Base-by-base conservation (phyloP, 805 yeast genomes). In the Starmerella tilneyi region DNA sequence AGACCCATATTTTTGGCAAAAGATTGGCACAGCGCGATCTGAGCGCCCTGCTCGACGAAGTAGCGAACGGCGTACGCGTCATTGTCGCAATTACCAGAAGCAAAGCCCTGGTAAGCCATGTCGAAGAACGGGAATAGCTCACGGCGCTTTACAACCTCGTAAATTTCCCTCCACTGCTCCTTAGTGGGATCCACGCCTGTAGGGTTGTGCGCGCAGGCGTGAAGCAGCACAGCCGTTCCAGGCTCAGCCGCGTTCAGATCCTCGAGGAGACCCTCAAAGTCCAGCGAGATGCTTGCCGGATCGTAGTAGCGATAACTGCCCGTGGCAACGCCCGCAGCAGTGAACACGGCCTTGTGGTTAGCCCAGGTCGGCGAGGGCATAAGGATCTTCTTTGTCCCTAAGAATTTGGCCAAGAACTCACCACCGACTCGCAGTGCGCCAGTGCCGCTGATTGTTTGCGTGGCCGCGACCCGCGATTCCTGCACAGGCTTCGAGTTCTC, bases 161-260 rank as follows among this genome's bases (percentile, higher is more conserved):
- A 70, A 31, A 89, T 83, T 62, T 73, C 65, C 50, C 73, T 70
- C 96, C 95, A 86, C 61, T 88, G 84, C 52, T 76, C 83, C 22
- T 67, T 64, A 15, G 84, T 76, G 50, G 94, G 92, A 62, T 88
- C 96, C 63, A 88, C 78, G 53, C 96, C 97, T 16, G 96, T 89
- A 45, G 97, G 97, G 70, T 88, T 89, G 69, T 88, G 96, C 59
- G 96, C 92, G 62, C 96, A 86, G 8, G 95, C 95, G 64, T 88
- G 97, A 49, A 88, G 73, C 46, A 88, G 70, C 19, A 86, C 79
- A 43, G 76, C 73, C 19, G 80, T 69, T 22, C 81, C 84, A 27
- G 67, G 67, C 24, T 73, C 73, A 31, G 79, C 78, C 28, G 63
- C 58, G 20, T 67, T 56, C 39, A 86, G 64, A 43, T 84, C 83